Base-by-base conservation (phyloP, 1,284 basidiomycete genomes). In the Ganoderma sp. region DNA sequence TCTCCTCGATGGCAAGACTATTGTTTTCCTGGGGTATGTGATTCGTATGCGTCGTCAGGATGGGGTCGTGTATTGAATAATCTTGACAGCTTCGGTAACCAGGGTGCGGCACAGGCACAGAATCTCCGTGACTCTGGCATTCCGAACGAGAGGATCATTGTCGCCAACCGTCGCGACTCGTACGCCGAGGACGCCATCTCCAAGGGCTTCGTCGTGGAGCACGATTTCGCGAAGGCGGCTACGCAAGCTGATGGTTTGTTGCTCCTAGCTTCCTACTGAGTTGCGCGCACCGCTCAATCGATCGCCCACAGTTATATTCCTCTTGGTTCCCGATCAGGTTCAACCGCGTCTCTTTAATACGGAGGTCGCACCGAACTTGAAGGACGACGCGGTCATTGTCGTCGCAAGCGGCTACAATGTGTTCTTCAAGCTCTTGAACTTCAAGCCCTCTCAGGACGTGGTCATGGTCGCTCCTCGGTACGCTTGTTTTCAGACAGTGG, bases 341-440 rank as follows among this genome's bases (percentile, higher is more conserved):
- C 88, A 89, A 74, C 87, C 88, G 45, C 80, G 84, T 56, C 78
- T 89, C 32, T 90, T 89, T 79, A 90, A 90, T 72, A 79, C 83
- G 64, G 78, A 84, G 60, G 78, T 89, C 64, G 83, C 82, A 0
- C 85, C 87, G 0, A 79, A 80, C 32, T 75, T 89, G 76, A 89
- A 88, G 78, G 76, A 80, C 42, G 76, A 78, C 45, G 84, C 81
- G 15, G 80, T 83, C 7, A 84, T 90, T 67, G 86, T 89, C 12
- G 83, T 90, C 63, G 88, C 88, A 56, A 88, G 87, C 67, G 88
- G 88, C 37, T 89, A 90, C 74, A 90, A 90, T 67, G 87, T 89
- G 22, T 88, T 86, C 77, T 89, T 81, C 81, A 86, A 87, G 73
- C 80, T 89, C 22, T 79, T 89, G 48, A 77, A 86, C 59, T 88